These are phyloP conservation scores for Acer saccharum DNA, from an alignment of 345 rosid species.

Conservation along the genomic window DNA sequence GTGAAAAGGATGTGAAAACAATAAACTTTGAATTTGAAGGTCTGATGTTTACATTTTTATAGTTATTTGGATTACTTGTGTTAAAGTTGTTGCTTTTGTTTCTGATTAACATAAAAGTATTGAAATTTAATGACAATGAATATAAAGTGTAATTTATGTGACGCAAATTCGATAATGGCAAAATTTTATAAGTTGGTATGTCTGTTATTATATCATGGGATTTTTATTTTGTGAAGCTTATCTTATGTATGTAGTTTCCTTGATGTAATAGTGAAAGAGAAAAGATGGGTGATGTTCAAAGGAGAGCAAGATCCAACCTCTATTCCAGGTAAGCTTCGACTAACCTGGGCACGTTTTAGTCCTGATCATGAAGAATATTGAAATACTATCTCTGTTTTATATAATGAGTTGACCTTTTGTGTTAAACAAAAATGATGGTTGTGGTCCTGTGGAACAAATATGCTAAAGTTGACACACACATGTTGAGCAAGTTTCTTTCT, in stretches of 20 bases:
- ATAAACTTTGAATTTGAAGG: neutral
- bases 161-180: neutral
- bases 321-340: slow-evolving; percentile 60
- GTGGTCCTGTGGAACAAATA: neutral
- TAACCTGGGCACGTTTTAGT: neutral
- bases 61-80: neutral
- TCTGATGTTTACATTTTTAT: neutral
- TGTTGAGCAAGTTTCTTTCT: neutral
- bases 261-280: slow-evolving; percentile 79
- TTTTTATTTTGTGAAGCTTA: neutral
- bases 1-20: neutral
- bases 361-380: neutral
- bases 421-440: slow-evolving; percentile 12
- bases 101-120: neutral
- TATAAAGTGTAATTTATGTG: neutral
- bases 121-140: neutral
- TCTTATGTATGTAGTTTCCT: slow-evolving; percentile 15
- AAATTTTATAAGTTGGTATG: too few relatives aligned
- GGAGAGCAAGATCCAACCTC: slow-evolving; percentile 88
- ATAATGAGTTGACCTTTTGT: slow-evolving; percentile 11
- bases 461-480: neutral
- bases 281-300: slow-evolving; percentile 88
- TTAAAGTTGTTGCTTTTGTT: neutral
- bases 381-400: neutral
- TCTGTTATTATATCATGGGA: too few relatives aligned